phyloP scores from a whole-genome alignment of 1,284 basidiomycete species.

The Stygiomarasmius scandens region DNA sequence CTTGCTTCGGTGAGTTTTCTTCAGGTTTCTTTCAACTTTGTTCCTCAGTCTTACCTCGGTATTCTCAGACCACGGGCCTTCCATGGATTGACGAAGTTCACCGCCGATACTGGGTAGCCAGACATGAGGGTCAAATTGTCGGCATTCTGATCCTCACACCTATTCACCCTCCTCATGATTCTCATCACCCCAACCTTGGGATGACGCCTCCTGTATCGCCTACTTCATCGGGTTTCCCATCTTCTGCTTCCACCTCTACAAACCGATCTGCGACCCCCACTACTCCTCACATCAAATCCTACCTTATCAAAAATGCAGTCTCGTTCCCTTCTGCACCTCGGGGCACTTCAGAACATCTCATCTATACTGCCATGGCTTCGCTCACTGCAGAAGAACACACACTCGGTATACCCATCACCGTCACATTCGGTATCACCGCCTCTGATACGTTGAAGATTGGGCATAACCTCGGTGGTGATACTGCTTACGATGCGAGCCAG shows the following conservation, averaged over 20 bases:
- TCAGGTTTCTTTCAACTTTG: too few relatives aligned
- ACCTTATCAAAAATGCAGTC: conserved; percentile 49
- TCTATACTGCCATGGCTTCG: conserved; percentile 42
- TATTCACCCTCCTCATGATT: conserved; percentile 27
- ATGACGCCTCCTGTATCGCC: neutral
- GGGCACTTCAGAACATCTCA: conserved; percentile 49
- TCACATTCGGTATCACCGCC: conserved; percentile 48
- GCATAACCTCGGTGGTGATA: conserved; percentile 33
- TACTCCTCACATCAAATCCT: conserved; percentile 23
- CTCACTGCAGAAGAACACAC: conserved; percentile 26
- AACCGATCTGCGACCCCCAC: neutral
- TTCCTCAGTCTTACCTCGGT: neutral
- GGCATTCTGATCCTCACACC: conserved; percentile 47
- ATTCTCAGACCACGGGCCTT: conserved; percentile 36
- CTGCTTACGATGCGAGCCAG: neutral
- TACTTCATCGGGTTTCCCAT: neutral
- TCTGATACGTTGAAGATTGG: conserved; percentile 36
- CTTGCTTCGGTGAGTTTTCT: conserved; percentile 38
- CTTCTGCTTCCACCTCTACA: neutral
- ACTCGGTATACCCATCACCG: conserved; percentile 26
- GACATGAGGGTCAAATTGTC: conserved; percentile 35
- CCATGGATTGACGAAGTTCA: conserved; percentile 49
- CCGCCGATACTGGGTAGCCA: conserved; percentile 46
- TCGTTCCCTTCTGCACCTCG: conserved; percentile 48
- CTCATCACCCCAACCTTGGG: neutral